Base-by-base conservation (phyloP, 2,329 filamentous ascomycete species). In the Claviceps pusilla region DNA sequence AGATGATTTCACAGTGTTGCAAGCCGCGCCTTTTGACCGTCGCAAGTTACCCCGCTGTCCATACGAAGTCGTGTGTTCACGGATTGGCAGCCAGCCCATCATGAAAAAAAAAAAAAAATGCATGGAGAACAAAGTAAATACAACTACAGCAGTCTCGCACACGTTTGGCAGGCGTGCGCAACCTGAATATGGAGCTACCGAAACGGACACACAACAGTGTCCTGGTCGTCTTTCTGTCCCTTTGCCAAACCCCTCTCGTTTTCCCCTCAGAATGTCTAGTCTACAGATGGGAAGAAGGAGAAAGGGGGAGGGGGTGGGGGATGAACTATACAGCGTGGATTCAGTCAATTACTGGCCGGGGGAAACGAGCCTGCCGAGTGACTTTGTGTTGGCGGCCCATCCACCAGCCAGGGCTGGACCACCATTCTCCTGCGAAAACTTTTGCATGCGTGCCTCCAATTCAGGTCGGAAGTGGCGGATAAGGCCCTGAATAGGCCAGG, bases 401-500 rank as follows among this genome's bases (percentile, higher is more conserved):
- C 93, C 93, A 68, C 93, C 93, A 59, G 88, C 90, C 66, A 90
- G 76, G 48, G 88, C 77, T 64, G 82, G 71, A 41, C 87, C 87
- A 57, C 88, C 88, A 58, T 80, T 72, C 74, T 86, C 77, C 66
- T 82, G 70, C 24, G 87, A 80, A 68, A 87, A 93, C 63, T 88
- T 82, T 68, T 83, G 79, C 78, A 98, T 94, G 63, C 91, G 82
- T 52, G 84, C 87, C 79, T 97, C 90, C 52, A 98, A 77, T 74
- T 98, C 90, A 48, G 91, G 93, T 64, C 93, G 82, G 80, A 98
- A 98, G 75, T 98, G 93, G 66, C 93, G 86, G 72, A 98, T 98
- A 57, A 98, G 80, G 70, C 93, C 93, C 75, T 98, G 93, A 61
- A 98, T 86, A 59, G 93, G 93, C 93, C 93, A 98, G 59, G 93